Evolutionary conservation across 768 basidiomycete species (phyloP).

Genomic region (Naganishia kalamii): DNA sequence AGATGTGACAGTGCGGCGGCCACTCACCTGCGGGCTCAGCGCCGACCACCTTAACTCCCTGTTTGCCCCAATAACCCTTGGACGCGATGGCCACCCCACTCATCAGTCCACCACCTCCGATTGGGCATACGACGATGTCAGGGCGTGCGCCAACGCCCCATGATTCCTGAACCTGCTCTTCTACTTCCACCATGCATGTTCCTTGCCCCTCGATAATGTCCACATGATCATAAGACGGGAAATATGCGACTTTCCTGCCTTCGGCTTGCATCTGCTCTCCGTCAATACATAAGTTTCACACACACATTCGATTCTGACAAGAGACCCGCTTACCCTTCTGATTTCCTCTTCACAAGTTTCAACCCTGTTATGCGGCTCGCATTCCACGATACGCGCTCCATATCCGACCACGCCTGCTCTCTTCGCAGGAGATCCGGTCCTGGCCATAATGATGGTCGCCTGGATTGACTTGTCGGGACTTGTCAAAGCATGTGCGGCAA

Average conservation of each 20-base stretch:
- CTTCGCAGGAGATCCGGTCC: conserved; percentile 1
- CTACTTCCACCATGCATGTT: conserved; percentile 14
- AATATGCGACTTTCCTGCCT: conserved; percentile 11
- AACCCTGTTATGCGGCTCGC: conserved; percentile 4
- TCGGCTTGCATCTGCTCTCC: neutral
- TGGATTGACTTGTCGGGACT: neutral
- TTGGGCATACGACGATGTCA: conserved; percentile 10
- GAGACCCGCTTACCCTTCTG: conserved; percentile 2
- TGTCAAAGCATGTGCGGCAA: neutral
- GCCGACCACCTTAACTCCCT: conserved; percentile 8
- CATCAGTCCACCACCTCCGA: conserved; percentile 16
- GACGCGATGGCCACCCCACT: conserved; percentile 12
- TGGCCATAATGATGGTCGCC: conserved; percentile 18
- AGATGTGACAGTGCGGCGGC: neutral
- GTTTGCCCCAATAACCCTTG: conserved; percentile 6
- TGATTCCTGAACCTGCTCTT: neutral
- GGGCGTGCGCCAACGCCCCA: conserved; percentile 3
- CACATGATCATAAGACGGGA: conserved; percentile 20
- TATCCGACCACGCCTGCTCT: conserved; percentile 10
- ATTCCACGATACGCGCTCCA: conserved; percentile 12
- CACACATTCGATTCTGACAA: no score
- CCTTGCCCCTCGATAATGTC: conserved; percentile 19
- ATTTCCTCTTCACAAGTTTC: conserved; percentile 17
- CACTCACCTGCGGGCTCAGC: conserved; percentile 15
- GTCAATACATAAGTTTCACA: neutral